Conservation (phyloP, 768 basidiomycete genomes). For the Lactarius tabidus region DNA sequence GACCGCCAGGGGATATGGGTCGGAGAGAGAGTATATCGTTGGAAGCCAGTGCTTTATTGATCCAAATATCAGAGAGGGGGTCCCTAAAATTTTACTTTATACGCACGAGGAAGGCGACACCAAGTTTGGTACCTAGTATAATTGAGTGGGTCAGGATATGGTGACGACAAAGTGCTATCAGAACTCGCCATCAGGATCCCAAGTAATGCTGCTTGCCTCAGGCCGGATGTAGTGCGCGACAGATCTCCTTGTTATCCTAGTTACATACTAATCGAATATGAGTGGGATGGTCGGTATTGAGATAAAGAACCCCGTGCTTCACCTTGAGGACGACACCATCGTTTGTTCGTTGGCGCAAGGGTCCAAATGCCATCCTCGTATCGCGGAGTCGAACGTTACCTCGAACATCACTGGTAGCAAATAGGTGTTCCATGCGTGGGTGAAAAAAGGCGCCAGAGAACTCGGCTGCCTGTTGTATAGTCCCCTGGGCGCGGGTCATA, state of each 20-base stretch:
- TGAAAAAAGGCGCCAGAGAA: constrained; percentile 66
- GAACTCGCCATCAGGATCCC: constrained; percentile 60
- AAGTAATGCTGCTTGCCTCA: constrained; percentile 63
- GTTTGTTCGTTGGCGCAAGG: constrained; percentile 39
- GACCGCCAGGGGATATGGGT: constrained; percentile 65
- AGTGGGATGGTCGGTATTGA: constrained; percentile 19
- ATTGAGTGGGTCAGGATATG: constrained; percentile 2
- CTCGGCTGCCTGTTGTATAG: constrained; percentile 49
- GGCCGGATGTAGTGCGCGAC: constrained; percentile 47
- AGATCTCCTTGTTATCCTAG: constrained; percentile 42
- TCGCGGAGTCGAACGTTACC: constrained; percentile 68
- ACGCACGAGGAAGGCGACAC: constrained; percentile 63
- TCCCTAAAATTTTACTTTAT: background rate
- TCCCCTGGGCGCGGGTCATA: constrained; percentile 43
- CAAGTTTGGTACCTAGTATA: constrained; percentile 53
- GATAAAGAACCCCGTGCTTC: constrained; percentile 19
- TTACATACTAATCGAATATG: constrained; percentile 38
- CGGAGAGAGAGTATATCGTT: constrained; percentile 63
- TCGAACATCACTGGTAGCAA: constrained; percentile 56
- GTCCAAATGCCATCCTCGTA: constrained; percentile 68
- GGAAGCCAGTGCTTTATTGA: constrained; percentile 57
- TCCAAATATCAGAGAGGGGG: constrained; percentile 3
- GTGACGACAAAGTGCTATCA: background rate
- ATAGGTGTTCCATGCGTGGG: constrained; percentile 63
- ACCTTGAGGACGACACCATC: constrained; percentile 57